Evolutionary conservation across 2,329 filamentous ascomycete species (phyloP).

Genomic region (Knufia petricola): DNA sequence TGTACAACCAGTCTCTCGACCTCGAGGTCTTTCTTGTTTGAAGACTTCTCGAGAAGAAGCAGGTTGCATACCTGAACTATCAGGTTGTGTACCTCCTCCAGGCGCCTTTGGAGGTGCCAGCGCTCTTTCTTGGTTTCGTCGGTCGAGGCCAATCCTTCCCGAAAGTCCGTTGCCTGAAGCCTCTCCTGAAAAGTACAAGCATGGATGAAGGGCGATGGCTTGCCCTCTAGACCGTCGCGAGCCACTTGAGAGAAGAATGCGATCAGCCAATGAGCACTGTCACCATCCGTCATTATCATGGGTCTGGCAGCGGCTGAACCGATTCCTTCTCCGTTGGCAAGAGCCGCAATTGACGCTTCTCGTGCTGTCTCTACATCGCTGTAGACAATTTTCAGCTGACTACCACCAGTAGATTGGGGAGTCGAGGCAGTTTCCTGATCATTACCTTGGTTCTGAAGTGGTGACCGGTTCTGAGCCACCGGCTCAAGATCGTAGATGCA

Average conservation of each 20-base stretch:
- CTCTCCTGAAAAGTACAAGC: constrained; percentile 7
- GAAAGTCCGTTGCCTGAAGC: neutral
- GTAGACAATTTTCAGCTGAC: constrained; percentile 11
- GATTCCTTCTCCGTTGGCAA: constrained; percentile 2
- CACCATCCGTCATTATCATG: constrained; percentile 1
- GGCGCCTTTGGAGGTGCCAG: constrained; percentile 9
- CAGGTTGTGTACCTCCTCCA: constrained; percentile 13
- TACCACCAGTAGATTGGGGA: neutral
- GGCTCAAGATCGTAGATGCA: constrained; percentile 38
- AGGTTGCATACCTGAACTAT: constrained; percentile 11
- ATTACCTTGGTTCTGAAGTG: neutral
- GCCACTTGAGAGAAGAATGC: constrained; percentile 8
- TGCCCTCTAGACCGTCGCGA: constrained; percentile 10
- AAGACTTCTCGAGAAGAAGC: constrained; percentile 7
- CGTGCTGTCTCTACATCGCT: constrained; percentile 15
- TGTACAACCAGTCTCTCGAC: constrained; percentile 8
- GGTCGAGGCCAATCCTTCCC: neutral
- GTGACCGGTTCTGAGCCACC: constrained; percentile 8
- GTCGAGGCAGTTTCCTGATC: neutral
- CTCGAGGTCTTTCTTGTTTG: neutral
- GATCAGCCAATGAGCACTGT: neutral
- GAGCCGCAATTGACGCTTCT: constrained; percentile 11
- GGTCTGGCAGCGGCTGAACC: neutral
- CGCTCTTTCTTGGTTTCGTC: constrained; percentile 1
- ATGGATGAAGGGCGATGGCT: constrained; percentile 15